phyloP scores from a whole-genome alignment of 208 protist genomes.

The Tritrichomonas foetus region DNA sequence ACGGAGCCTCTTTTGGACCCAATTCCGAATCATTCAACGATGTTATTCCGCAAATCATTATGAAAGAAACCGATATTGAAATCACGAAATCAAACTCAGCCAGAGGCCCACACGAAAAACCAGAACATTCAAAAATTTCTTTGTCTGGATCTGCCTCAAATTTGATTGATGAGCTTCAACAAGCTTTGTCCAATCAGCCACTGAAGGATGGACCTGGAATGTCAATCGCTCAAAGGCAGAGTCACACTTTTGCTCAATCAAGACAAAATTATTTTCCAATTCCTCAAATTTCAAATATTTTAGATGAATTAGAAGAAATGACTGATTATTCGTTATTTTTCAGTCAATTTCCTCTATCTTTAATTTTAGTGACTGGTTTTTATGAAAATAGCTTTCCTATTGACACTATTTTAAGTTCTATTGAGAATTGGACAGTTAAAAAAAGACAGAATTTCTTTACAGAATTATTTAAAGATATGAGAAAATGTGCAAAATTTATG shows the following conservation, averaged over 20 bases:
- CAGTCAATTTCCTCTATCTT: background rate
- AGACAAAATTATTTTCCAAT: constrained; percentile 2
- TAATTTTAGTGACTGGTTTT: background rate
- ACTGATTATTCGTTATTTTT: background rate
- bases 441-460: background rate
- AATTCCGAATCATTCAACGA: background rate
- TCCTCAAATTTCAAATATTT: background rate
- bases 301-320: constrained; percentile 7
- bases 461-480: background rate
- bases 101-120: background rate
- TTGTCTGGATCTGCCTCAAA: background rate
- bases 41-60: background rate
- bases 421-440: background rate
- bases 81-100: background rate
- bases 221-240: background rate
- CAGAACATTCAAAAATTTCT: background rate
- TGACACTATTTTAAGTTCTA: background rate
- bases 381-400: background rate
- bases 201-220: background rate
- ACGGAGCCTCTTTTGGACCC: background rate
- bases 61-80: background rate
- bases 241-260: constrained; percentile 15
- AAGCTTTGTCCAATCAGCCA: background rate
- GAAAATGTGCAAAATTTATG: background rate
- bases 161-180: background rate